Base-by-base conservation (phyloP, 2,329 filamentous ascomycete genomes). In the Paradendryphiella salina region DNA sequence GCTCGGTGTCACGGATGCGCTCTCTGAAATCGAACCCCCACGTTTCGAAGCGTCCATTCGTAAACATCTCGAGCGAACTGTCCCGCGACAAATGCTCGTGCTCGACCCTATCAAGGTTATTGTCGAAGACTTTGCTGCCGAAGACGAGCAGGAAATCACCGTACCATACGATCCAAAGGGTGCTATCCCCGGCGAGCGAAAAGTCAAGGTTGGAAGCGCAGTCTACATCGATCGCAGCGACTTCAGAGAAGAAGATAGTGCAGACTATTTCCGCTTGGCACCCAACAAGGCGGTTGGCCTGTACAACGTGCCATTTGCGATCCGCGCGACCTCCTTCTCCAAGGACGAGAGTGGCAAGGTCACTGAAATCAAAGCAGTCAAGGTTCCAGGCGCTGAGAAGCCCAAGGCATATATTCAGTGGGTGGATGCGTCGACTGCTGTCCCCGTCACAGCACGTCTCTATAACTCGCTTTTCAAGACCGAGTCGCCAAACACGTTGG, bases 1-100 rank as follows among this genome's bases (percentile, higher is more conserved):
- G 73, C 84, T 96, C 15, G 93, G 92, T 26, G 91, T 96, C 32
- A 96, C 92, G 0, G 95, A 91, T 29, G 82, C 86, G 32, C 83
- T 84, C 44, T 88, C 87, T 3, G 85, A 89, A 57, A 96, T 96
- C 62, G 85, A 93, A 70, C 86, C 90, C 38, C 76, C 81, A 49
- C 85, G 88, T n/a, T 90, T 97, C 55, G 93, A 97, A 66, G 85
- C 93, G 68, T 86, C 85, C 0, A 85, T 97, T 53, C 85, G 93
- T 17, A 85, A 85, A 58, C 95, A 96, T 70, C 85, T 97, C 11
- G 93, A 97, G 72, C 83, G 83, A 40, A 91, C 89, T 0, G 91
- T 96, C 0, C 92, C 93, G 1, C 86, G 93, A 20, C 80, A 96
- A 10, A 94, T 95, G 88, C 80, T 96, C 23, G 84, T 97, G 2